Percentiles rank a stretch among this genome's conserved stretches.
phyloP scores from a whole-genome alignment of 108 stramenopile genomes.

The Cyclostephanos tholiformis region DNA sequence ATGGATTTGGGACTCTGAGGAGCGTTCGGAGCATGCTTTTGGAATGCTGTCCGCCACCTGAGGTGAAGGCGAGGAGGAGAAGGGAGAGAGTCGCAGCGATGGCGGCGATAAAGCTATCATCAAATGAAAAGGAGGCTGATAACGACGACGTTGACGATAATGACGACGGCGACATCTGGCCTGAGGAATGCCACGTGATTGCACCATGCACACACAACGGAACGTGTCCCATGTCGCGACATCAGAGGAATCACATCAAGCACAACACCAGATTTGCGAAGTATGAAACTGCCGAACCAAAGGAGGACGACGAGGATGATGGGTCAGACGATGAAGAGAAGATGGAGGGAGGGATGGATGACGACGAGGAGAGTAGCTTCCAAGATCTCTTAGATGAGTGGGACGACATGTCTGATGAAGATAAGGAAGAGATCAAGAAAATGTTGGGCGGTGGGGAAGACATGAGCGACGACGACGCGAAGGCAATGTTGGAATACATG shows the following conservation, averaged over 20 bases:
- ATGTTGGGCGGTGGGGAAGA: conserved; percentile 23
- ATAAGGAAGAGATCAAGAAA: conserved; percentile 31
- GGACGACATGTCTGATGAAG: conserved; percentile 14
- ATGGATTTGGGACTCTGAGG: conserved; percentile 78
- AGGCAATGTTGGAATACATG: conserved; percentile 36
- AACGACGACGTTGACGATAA: background rate
- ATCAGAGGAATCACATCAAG: conserved; percentile 57
- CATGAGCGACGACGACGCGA: conserved; percentile 28
- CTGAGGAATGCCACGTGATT: conserved; percentile 73
- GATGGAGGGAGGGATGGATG: conserved; percentile 5
- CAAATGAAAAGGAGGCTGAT: background rate
- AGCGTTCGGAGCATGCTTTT: conserved; percentile 80
- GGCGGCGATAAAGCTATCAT: background rate
- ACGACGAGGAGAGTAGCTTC: conserved; percentile 7
- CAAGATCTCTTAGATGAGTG: conserved; percentile 16
- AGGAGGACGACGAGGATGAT: conserved; percentile 21
- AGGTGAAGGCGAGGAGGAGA: conserved; percentile 39
- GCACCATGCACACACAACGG: conserved; percentile 88
- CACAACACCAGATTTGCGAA: conserved; percentile 44
- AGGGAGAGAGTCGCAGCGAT: conserved; percentile 6
- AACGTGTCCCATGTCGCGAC: conserved; percentile 75
- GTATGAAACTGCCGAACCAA: conserved; percentile 18
- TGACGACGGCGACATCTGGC: conserved; percentile 16
- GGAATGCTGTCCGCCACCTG: conserved; percentile 73
- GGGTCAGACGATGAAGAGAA: background rate